Percentiles rank a stretch among this genome's conserved stretches.
phyloP scores from a whole-genome alignment of 805 yeast species.

The Spencermartinsiella europaea region DNA sequence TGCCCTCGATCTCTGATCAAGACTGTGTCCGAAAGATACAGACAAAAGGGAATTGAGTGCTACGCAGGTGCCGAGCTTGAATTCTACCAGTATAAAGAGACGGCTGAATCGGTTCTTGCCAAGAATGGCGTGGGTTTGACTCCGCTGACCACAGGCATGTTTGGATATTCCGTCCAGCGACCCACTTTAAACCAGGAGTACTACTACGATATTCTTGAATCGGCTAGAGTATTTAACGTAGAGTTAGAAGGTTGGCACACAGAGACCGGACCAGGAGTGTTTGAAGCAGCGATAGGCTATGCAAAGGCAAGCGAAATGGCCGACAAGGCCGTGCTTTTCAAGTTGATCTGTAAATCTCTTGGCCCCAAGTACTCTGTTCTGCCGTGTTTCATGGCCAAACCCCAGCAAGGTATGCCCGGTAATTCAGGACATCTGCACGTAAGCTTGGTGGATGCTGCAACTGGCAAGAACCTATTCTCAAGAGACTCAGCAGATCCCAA shows the following conservation, averaged over 20 bases:
- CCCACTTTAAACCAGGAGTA: constrained; percentile 28
- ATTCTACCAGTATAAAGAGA: constrained; percentile 29
- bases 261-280: constrained; percentile 35
- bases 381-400: constrained; percentile 37
- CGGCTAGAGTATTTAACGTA: constrained; percentile 21
- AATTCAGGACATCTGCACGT: constrained; percentile 34
- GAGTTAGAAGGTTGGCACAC: constrained; percentile 34
- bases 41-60: constrained; percentile 15
- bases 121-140: constrained; percentile 21
- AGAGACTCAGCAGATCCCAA: constrained; percentile 21
- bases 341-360: constrained; percentile 27
- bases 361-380: constrained; percentile 25
- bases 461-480: constrained; percentile 27
- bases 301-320: constrained; percentile 28
- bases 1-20: constrained; percentile 30
- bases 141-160: constrained; percentile 33
- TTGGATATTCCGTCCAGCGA: constrained; percentile 33
- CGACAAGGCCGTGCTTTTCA: constrained; percentile 30
- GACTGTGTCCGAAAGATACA: constrained; percentile 14
- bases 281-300: constrained; percentile 33
- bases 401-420: constrained; percentile 33
- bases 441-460: constrained; percentile 23
- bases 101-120: constrained; percentile 21
- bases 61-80: constrained; percentile 34
- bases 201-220: constrained; percentile 25